Conservation (phyloP, 192 early-diverging fungal species). For the Coemansia sp. region DNA sequence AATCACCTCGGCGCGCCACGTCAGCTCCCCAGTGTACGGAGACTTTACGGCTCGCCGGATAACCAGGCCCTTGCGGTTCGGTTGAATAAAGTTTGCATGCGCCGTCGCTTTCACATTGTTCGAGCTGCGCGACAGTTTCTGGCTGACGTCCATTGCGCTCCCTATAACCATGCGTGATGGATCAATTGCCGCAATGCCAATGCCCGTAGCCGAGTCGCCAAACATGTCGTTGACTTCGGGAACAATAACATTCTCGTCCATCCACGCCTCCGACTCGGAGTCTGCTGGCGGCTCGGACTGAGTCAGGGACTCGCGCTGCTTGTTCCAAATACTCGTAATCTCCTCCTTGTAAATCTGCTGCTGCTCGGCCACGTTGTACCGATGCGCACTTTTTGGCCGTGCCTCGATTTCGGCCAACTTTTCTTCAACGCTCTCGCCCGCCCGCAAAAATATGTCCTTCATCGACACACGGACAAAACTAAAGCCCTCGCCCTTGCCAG, state of each 20-base stretch:
- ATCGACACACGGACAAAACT: slow-evolving; percentile 96
- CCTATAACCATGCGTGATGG: slow-evolving; percentile 25
- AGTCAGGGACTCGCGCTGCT: slow-evolving; percentile 71
- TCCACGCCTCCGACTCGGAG: slow-evolving; percentile 26
- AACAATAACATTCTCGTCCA: slow-evolving; percentile 45
- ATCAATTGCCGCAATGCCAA: slow-evolving; percentile 17
- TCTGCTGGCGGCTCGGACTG: slow-evolving; percentile 52
- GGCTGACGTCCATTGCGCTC: slow-evolving; percentile 43
- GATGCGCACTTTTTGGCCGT: slow-evolving; percentile 76
- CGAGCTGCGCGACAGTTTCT: slow-evolving; percentile 15
- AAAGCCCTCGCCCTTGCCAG: slow-evolving; percentile 92
- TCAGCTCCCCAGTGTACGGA: slow-evolving; percentile 63
- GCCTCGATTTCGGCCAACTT: slow-evolving; percentile 81
- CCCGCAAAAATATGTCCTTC: slow-evolving; percentile 94
- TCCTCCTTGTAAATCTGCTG: slow-evolving; percentile 93
- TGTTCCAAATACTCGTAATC: slow-evolving; percentile 91
- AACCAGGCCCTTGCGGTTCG: slow-evolving; percentile 42
- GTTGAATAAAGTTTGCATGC: slow-evolving; percentile 49
- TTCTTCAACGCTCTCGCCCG: slow-evolving; percentile 81
- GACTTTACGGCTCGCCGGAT: slow-evolving; percentile 46
- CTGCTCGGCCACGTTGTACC: slow-evolving; percentile 90
- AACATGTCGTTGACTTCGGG: slow-evolving; percentile 51
- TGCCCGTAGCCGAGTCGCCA: slow-evolving; percentile 36
- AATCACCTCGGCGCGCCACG: slow-evolving; percentile 79
- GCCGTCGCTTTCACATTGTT: slow-evolving; percentile 13